These are phyloP conservation scores for Metschnikowia similis DNA, from an alignment of 805 yeast species.

Conservation along the genomic window DNA sequence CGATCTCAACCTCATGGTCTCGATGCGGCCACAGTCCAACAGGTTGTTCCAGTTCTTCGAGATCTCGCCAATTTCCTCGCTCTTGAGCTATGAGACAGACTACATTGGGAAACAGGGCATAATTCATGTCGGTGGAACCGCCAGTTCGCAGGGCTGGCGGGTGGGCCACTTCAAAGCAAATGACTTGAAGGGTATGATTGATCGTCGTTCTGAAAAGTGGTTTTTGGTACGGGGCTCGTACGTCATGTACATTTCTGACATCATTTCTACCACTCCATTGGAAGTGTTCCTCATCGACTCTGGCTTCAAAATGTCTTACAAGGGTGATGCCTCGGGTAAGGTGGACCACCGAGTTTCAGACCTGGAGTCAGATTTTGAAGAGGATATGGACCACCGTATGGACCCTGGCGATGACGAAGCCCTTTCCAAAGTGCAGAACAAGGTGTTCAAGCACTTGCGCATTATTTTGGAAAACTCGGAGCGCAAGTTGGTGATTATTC, in stretches of 20 bases:
- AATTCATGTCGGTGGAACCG: slow-evolving; percentile 72
- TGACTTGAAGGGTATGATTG: slow-evolving; percentile 82
- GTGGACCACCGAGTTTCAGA: slow-evolving; percentile 22
- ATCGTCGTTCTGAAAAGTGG: slow-evolving; percentile 92
- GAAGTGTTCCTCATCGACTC: slow-evolving; percentile 91
- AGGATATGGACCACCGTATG: slow-evolving; percentile 26
- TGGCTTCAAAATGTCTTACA: slow-evolving; percentile 53
- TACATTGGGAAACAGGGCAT: slow-evolving; percentile 88
- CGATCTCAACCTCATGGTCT: slow-evolving; percentile 52
- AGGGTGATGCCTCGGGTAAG: slow-evolving; percentile 33
- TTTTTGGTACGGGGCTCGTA: slow-evolving; percentile 80
- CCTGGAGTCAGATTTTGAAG: slow-evolving; percentile 44
- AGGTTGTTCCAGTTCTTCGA: slow-evolving; percentile 83
- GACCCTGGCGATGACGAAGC: slow-evolving; percentile 17
- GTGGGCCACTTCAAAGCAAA: slow-evolving; percentile 81
- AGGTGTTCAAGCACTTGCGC: slow-evolving; percentile 49
- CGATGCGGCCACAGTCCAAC: slow-evolving; percentile 77
- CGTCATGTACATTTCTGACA: slow-evolving; percentile 78
- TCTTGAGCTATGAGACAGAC: slow-evolving; percentile 76
- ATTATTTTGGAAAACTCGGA: slow-evolving; percentile 69
- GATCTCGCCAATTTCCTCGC: slow-evolving; percentile 79
- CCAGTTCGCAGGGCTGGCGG: slow-evolving; percentile 91
- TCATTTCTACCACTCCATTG: slow-evolving; percentile 79
- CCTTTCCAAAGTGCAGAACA: slow-evolving; percentile 27
- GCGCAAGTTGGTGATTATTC: slow-evolving; percentile 68